phyloP scores from a whole-genome alignment of 2,329 filamentous ascomycete genomes.

The Calonectria pseudoreteaudii region DNA sequence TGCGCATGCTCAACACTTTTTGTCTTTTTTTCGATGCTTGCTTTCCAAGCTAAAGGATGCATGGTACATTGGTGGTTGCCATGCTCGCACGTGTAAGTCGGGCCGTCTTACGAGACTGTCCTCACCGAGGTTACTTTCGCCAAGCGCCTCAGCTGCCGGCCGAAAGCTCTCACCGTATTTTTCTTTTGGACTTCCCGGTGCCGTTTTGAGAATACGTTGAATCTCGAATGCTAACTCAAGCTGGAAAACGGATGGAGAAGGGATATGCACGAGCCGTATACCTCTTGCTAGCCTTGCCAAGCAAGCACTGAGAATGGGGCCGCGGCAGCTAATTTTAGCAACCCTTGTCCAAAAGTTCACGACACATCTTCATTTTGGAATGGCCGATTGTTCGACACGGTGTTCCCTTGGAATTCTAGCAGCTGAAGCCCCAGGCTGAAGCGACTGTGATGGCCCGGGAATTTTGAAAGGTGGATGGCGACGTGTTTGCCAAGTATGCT shows the following conservation, averaged over 20 bases:
- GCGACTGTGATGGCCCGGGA: not conserved
- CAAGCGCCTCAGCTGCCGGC: not conserved
- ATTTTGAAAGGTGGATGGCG: not conserved
- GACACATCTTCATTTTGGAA: not conserved
- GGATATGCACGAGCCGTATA: not conserved
- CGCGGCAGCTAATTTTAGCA: constrained; percentile 15
- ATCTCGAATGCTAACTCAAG: not conserved
- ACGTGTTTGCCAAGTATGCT: not conserved
- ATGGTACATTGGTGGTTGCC: not conserved
- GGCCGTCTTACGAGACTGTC: constrained; percentile 15
- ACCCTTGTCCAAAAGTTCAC: not conserved
- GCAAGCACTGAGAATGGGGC: not conserved
- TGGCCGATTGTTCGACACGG: constrained; percentile 15
- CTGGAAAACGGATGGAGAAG: not conserved
- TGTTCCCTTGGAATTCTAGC: constrained; percentile 10
- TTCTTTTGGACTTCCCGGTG: not conserved
- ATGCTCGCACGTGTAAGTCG: constrained; percentile 19
- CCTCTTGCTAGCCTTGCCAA: not conserved
- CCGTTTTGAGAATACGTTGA: constrained; percentile 11
- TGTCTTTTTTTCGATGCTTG: not conserved
- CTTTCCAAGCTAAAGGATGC: not conserved
- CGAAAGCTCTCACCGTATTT: constrained; percentile 13
- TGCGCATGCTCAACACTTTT: not conserved
- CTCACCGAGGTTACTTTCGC: constrained; percentile 6
- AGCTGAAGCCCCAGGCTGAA: not conserved